phyloP scores from a whole-genome alignment of 2,329 filamentous ascomycete genomes.

The Kalmusia sp. region DNA sequence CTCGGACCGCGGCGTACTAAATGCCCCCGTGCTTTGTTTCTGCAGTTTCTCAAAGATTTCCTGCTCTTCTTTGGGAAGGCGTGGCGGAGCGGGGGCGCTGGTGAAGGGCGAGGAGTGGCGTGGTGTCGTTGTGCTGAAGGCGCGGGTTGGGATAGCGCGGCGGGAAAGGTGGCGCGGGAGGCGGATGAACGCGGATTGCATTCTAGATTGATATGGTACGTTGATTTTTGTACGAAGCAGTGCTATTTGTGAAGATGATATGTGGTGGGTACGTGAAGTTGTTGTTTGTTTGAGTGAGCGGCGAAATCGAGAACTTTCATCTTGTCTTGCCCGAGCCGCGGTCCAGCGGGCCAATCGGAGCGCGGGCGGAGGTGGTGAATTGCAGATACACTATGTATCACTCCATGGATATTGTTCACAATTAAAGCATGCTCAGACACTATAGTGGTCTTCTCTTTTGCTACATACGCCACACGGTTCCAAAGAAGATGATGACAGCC shows the following conservation, averaged over 20 bases:
- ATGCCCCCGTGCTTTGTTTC: slow-evolving; percentile 76
- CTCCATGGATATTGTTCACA: no score
- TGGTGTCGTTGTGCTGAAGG: slow-evolving; percentile 21
- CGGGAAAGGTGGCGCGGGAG: slow-evolving; percentile 37
- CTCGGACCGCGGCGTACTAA: slow-evolving; percentile 67
- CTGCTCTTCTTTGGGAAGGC: slow-evolving; percentile 87
- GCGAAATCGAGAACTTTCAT: slow-evolving; percentile 8
- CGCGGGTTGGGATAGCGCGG: slow-evolving; percentile 12
- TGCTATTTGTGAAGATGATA: no score
- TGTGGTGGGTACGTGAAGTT: neutral
- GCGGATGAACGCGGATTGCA: slow-evolving; percentile 22
- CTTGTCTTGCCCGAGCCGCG: slow-evolving; percentile 16
- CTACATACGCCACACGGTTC: no score
- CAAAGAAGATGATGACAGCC: no score
- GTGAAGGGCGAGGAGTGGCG: slow-evolving; percentile 30
- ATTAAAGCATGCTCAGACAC: no score
- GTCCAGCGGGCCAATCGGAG: slow-evolving; percentile 28
- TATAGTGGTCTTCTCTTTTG: no score
- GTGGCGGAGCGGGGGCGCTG: slow-evolving; percentile 74
- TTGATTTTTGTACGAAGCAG: neutral
- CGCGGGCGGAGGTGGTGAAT: slow-evolving; percentile 15
- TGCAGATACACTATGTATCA: no score
- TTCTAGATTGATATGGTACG: slow-evolving; percentile 3
- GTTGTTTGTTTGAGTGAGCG: neutral
- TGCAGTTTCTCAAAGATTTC: slow-evolving; percentile 90